Evolutionary conservation across 176 grass and related monocot genomes (phyloP), one percentile per base, ranked within the genome.

Genomic region (Juncus effusus): DNA sequence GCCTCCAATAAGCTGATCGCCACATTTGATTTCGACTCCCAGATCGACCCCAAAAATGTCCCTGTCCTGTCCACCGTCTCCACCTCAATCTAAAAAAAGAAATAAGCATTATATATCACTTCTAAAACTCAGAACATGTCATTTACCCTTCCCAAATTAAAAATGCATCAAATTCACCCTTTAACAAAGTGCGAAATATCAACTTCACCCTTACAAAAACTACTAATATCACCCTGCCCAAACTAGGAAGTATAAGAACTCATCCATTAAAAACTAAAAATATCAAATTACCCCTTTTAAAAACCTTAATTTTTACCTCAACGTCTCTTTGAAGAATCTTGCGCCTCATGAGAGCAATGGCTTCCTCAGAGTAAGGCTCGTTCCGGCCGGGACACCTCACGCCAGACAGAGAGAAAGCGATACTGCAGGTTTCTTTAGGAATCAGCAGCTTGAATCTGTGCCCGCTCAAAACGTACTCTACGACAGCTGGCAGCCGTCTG

Each of bases 261-360:
- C n/a, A 64, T n/a, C 61, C 13, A 3, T 28, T 28, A 28, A 28
- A 28, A 28, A 28, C 19, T 28, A 7, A 50, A 65, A 13, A 16
- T 36, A 62, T 28, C 16, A 62, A 9, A 6, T 67, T 44, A 8
- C 5, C 28, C 41, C 14, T 6, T 28, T 40, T 50, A 41, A 67
- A 67, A 42, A 54, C 10, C 10, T 2, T 47, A 47, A 5, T 28
- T 28, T 28, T 47, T 75, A 95, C 85, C 81, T 99, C 94, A 67
- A 99, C 94, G 76, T 99, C 89, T 13, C 83, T 85, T 40, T 99
- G 94, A 16, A 99, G 60, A 59, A 99, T 76, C 67, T 79, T 93
- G 49, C 89, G 85, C 78, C 94, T 93, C 85, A 93, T 99, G 69
- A 99, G 89, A 54, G 94, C 82, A 99, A 99, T 91, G 55, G 94